These are phyloP conservation scores for Margaritispora aquatica DNA, from an alignment of 495 filamentous ascomycete species.

Conservation along the genomic window DNA sequence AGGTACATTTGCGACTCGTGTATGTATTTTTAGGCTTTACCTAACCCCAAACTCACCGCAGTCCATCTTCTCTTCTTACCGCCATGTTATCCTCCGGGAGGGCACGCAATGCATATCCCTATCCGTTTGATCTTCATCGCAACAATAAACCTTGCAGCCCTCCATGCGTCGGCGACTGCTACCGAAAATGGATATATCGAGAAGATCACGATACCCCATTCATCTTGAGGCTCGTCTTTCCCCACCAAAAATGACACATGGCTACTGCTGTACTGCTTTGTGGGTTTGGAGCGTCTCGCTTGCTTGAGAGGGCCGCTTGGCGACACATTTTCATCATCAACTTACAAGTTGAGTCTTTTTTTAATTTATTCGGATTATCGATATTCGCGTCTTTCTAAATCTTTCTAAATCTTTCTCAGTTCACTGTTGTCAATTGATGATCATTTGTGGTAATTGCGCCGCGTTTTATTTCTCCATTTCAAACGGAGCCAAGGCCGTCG, in stretches of 20 bases:
- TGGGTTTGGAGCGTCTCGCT: neutral
- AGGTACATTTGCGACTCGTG: too few species aligned
- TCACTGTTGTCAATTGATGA: neutral
- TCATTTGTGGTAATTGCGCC: neutral
- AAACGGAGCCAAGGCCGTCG: neutral
- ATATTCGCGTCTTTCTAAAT: too few species aligned
- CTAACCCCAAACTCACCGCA: neutral
- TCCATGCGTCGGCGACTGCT: neutral
- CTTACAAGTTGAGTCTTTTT: too few species aligned
- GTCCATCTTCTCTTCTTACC: neutral
- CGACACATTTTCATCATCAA: too few species aligned
- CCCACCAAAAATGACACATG: neutral
- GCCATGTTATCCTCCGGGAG: neutral
- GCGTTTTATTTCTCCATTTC: neutral
- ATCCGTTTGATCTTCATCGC: neutral
- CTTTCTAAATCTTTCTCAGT: neutral
- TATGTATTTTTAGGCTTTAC: neutral
- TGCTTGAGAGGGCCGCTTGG: too few species aligned
- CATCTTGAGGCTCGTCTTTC: neutral
- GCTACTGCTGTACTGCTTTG: neutral
- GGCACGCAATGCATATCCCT: slow-evolving; percentile 2
- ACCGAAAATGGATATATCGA: neutral
- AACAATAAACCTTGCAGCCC: neutral
- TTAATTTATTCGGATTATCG: too few species aligned
- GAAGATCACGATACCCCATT: neutral